Conservation (phyloP, 1,139 yeast species). For the Magnusiomyces ingens region DNA sequence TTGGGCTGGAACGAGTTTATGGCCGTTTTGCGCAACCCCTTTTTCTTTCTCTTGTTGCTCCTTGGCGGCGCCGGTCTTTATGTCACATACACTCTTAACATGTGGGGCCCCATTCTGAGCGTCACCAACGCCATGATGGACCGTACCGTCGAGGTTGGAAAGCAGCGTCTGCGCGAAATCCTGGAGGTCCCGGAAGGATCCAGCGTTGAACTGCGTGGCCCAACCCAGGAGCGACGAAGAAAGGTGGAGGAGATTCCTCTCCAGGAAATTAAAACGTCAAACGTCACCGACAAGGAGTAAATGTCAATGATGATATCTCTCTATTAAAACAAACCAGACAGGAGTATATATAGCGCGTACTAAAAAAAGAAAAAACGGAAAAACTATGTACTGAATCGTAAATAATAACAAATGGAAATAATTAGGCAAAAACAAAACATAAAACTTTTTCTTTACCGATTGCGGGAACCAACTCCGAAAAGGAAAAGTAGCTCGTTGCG, state of each 20-base stretch:
- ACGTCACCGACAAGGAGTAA: too few relatives aligned
- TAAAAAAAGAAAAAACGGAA: too few relatives aligned
- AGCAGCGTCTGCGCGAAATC: constrained; percentile 44
- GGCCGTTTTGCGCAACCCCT: constrained; percentile 80
- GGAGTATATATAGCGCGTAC: too few relatives aligned
- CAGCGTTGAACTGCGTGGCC: background rate
- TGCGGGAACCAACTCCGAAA: constrained; percentile 48
- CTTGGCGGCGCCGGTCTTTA: constrained; percentile 59
- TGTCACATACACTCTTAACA: constrained; percentile 60
- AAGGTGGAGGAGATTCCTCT: constrained; percentile 12
- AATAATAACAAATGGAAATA: too few relatives aligned
- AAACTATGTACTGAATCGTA: too few relatives aligned
- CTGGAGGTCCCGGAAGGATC: constrained; percentile 21
- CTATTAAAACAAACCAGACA: too few relatives aligned
- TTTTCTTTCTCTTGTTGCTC: constrained; percentile 50
- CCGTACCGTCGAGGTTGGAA: constrained; percentile 51
- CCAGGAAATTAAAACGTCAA: constrained; percentile 9
- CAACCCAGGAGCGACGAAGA: background rate
- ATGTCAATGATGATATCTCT: too few relatives aligned
- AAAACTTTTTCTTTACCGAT: background rate
- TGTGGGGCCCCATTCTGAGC: constrained; percentile 67
- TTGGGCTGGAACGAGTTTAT: constrained; percentile 96
- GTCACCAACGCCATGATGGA: constrained; percentile 53
- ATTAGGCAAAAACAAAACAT: too few relatives aligned
- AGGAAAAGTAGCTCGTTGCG: constrained; percentile 67